Conservation (phyloP, 805 yeast genomes). For the Yamadazyma sp. region DNA sequence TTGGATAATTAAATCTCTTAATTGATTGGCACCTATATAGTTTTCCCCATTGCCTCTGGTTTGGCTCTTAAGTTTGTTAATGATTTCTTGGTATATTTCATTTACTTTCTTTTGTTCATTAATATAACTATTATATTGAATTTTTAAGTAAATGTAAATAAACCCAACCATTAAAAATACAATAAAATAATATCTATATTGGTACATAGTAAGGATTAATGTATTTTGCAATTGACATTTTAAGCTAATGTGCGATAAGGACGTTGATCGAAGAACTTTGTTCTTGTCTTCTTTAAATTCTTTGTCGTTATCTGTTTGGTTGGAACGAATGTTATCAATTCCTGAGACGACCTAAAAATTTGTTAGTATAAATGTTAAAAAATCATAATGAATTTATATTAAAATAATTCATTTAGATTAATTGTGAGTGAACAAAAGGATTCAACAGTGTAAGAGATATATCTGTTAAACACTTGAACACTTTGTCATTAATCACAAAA, state of each 20-base stretch:
- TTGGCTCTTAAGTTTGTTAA: conserved; percentile 44
- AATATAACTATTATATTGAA: conserved; percentile 32
- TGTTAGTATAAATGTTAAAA: conserved; percentile 27
- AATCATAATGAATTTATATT: too few species aligned
- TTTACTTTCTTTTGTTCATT: conserved; percentile 41
- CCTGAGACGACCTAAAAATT: conserved; percentile 16
- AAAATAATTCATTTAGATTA: too few species aligned
- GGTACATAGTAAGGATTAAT: conserved; percentile 34
- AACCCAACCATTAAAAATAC: neutral
- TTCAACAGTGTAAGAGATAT: too few species aligned
- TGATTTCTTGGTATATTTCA: conserved; percentile 45
- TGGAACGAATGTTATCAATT: conserved; percentile 18
- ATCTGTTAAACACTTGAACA: too few species aligned
- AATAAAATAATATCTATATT: conserved; percentile 21
- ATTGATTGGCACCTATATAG: conserved; percentile 67
- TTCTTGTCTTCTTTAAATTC: conserved; percentile 37
- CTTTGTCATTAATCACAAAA: too few species aligned
- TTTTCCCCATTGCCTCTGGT: conserved; percentile 18
- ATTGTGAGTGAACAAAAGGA: too few species aligned
- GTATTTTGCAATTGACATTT: conserved; percentile 56
- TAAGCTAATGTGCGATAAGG: conserved; percentile 59
- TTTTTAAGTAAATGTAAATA: conserved; percentile 12
- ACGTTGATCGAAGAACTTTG: conserved; percentile 70
- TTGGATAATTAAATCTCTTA: conserved; percentile 60
- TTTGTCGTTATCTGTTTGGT: conserved; percentile 12